phyloP scores from a whole-genome alignment of 2,329 filamentous ascomycete species.

The Colletotrichum sp. region DNA sequence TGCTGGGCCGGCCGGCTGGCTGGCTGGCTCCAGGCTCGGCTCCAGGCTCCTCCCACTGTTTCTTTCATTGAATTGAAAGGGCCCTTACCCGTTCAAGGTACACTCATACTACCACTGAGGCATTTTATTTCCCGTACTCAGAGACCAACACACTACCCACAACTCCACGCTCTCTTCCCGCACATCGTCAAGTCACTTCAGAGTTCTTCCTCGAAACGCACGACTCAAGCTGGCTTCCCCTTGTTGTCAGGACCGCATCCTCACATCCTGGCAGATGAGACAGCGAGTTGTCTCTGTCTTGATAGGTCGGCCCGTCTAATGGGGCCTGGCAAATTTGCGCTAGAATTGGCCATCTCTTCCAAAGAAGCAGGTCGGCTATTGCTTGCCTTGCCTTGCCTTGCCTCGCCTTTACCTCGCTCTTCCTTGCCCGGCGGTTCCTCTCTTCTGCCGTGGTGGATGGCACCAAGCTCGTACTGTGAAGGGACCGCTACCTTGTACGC shows the following conservation, averaged over 20 bases:
- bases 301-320: conserved; percentile 23
- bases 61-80: background rate
- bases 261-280: conserved; percentile 22
- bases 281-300: conserved; percentile 21
- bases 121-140: conserved; percentile 9
- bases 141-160: conserved; percentile 12
- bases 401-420: background rate
- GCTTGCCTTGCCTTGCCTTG: background rate
- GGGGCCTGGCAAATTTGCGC: conserved; percentile 18
- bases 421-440: background rate
- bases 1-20: background rate
- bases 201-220: conserved; percentile 22
- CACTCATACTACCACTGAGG: conserved; percentile 17
- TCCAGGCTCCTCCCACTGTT: background rate
- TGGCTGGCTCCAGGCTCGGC: background rate
- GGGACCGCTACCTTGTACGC: background rate
- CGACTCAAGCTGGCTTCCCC: conserved; percentile 21
- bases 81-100: background rate
- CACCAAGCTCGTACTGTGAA: background rate
- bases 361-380: conserved; percentile 11
- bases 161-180: background rate
- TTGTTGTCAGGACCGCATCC: conserved; percentile 18
- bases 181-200: conserved; percentile 14
- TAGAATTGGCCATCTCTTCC: conserved; percentile 15
- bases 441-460: background rate